Percentiles rank a stretch among this genome's conserved stretches.
phyloP scores from a whole-genome alignment of 192 early-diverging fungal species.

The Chytriomyces hyalinus region DNA sequence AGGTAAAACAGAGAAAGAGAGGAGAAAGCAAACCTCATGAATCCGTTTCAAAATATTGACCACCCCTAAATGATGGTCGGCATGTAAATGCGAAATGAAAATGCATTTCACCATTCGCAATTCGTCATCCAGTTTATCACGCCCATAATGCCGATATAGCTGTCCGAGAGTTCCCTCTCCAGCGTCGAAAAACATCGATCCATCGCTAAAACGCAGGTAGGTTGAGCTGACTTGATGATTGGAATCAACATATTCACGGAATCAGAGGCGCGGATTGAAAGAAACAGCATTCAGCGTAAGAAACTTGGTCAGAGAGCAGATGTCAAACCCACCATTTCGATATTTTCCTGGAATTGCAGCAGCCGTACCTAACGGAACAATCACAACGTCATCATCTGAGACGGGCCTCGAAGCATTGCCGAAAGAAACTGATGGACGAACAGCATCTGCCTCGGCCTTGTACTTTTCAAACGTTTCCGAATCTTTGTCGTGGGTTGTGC shows the following conservation, averaged over 20 bases:
- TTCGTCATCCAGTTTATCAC: slow-evolving; percentile 22
- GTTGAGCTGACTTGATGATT: slow-evolving; percentile 75
- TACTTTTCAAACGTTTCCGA: not conserved
- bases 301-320: not conserved
- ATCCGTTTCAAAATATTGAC: slow-evolving; percentile 65
- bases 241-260: not conserved
- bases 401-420: slow-evolving; percentile 5
- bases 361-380: slow-evolving; percentile 89
- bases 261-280: not conserved
- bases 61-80: slow-evolving; percentile 94
- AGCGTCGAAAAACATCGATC: slow-evolving; percentile 80
- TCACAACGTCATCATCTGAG: slow-evolving; percentile 31
- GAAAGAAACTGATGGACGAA: slow-evolving; percentile 2
- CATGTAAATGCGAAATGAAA: slow-evolving; percentile 96
- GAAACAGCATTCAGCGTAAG: not conserved
- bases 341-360: slow-evolving; percentile 86
- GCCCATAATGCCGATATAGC: slow-evolving; percentile 76
- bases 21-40: slow-evolving; percentile 11
- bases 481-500: not conserved
- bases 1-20: not conserved
- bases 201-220: slow-evolving; percentile 69
- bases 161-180: slow-evolving; percentile 90
- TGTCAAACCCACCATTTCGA: slow-evolving; percentile 73
- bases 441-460: not conserved
- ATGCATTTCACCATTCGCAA: slow-evolving; percentile 68